Conservation (phyloP, 2,329 filamentous ascomycete species). For the Hypoxylon sp. region DNA sequence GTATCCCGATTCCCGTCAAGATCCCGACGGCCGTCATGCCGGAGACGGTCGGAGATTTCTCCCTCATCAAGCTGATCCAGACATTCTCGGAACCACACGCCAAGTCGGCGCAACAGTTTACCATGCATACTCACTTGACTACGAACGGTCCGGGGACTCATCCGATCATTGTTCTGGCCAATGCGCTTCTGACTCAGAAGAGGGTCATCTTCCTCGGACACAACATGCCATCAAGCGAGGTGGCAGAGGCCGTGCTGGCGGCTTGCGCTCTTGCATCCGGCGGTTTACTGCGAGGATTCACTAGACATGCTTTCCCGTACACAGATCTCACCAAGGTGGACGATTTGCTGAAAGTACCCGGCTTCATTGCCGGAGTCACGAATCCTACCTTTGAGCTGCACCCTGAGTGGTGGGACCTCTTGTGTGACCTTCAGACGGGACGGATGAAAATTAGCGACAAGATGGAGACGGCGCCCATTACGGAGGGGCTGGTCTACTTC, state of each 20-base stretch:
- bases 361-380: slow-evolving; percentile 96
- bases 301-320: slow-evolving; percentile 95
- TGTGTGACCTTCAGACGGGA: slow-evolving; percentile 91
- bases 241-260: slow-evolving; percentile 97
- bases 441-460: slow-evolving; percentile 93
- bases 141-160: slow-evolving; percentile 90
- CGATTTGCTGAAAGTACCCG: slow-evolving; percentile 92
- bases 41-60: slow-evolving; percentile 97
- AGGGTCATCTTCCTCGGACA: slow-evolving; percentile 95
- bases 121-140: slow-evolving; percentile 88
- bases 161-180: slow-evolving; percentile 92
- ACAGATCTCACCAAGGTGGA: slow-evolving; percentile 98
- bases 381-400: slow-evolving; percentile 96
- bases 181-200: slow-evolving; percentile 95
- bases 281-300: slow-evolving; percentile 91
- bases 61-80: slow-evolving; percentile 94
- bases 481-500: slow-evolving; percentile 87
- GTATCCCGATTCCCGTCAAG: slow-evolving; percentile 95
- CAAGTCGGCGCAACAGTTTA: slow-evolving; percentile 84
- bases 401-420: slow-evolving; percentile 96
- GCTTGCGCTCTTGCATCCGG: slow-evolving; percentile 93
- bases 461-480: slow-evolving; percentile 81
- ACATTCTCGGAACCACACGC: slow-evolving; percentile 86
- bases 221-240: slow-evolving; percentile 92
- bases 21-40: slow-evolving; percentile 92